A percentile compares a stretch with the other conserved stretches of the same genome.
Evolutionary conservation across 345 rosid genomes (phyloP).

Genomic region (Hibiscus mutabilis): DNA sequence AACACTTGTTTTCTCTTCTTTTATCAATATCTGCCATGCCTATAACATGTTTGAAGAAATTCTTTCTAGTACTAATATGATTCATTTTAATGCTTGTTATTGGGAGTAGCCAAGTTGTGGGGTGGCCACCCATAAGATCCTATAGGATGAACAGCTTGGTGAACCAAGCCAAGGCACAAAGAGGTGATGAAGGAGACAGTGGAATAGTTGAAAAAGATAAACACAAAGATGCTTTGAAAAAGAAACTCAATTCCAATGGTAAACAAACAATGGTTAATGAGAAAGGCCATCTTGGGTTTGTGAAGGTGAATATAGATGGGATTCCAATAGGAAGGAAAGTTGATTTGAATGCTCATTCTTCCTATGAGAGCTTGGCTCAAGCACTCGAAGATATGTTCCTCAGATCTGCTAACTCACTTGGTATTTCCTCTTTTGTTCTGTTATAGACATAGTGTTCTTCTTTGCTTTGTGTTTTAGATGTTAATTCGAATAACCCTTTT

Average conservation of each 20-base stretch:
- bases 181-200: slow-evolving; percentile 36
- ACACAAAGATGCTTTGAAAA: slow-evolving; percentile 40
- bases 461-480: neutral
- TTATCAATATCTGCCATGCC: too few species aligned
- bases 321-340: slow-evolving; percentile 87
- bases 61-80: neutral
- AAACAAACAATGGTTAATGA: slow-evolving; percentile 28
- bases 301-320: slow-evolving; percentile 92
- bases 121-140: slow-evolving; percentile 87
- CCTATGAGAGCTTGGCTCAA: slow-evolving; percentile 60
- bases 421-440: slow-evolving; percentile 22
- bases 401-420: slow-evolving; percentile 23
- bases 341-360: slow-evolving; percentile 64
- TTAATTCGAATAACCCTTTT: neutral
- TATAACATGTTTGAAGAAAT: neutral
- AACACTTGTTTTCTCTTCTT: neutral
- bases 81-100: neutral
- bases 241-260: slow-evolving; percentile 31
- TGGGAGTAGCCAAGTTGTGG: slow-evolving; percentile 74
- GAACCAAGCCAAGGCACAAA: slow-evolving; percentile 50
- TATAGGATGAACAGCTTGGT: slow-evolving; percentile 81
- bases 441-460: neutral
- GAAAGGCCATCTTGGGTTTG: slow-evolving; percentile 53
- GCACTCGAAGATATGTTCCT: slow-evolving; percentile 83
- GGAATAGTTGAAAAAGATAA: slow-evolving; percentile 34